Evolutionary conservation across 805 yeast genomes (phyloP).

Genomic region (Barnettozyma sp.): DNA sequence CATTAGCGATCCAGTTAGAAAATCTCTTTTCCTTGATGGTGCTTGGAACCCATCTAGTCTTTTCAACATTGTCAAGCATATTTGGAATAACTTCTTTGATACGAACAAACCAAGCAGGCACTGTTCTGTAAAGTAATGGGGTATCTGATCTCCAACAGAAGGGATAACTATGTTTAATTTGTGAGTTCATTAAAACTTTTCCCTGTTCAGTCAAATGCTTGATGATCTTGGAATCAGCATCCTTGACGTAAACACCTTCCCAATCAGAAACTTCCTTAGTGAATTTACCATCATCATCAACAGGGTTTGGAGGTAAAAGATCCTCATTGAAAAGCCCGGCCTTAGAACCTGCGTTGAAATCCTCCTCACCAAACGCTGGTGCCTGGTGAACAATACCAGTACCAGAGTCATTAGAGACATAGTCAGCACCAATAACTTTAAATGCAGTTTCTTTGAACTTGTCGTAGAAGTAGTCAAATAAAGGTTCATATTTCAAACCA

Average conservation of each 20-base stretch:
- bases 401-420: constrained; percentile 92
- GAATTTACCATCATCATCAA: constrained; percentile 88
- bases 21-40: constrained; percentile 91
- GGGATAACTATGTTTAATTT: constrained; percentile 93
- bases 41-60: constrained; percentile 92
- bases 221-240: constrained; percentile 88
- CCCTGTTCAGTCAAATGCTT: constrained; percentile 76
- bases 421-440: constrained; percentile 73
- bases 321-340: constrained; percentile 70
- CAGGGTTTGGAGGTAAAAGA: constrained; percentile 81
- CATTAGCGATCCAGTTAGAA: constrained; percentile 96
- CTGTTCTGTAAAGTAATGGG: constrained; percentile 91
- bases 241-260: constrained; percentile 85
- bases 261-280: constrained; percentile 68
- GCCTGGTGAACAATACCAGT: constrained; percentile 98
- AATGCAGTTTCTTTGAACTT: constrained; percentile 72
- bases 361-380: constrained; percentile 99
- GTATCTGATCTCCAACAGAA: constrained; percentile 99
- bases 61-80: constrained; percentile 78
- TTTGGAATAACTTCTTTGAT: constrained; percentile 82
- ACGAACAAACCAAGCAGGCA: constrained; percentile 98
- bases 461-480: constrained; percentile 75
- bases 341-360: constrained; percentile 74
- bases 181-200: constrained; percentile 65
- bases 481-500: constrained; percentile 76